These are phyloP conservation scores for Yarrowia osloensis DNA, from an alignment of 805 yeast species.

Conservation along the genomic window DNA sequence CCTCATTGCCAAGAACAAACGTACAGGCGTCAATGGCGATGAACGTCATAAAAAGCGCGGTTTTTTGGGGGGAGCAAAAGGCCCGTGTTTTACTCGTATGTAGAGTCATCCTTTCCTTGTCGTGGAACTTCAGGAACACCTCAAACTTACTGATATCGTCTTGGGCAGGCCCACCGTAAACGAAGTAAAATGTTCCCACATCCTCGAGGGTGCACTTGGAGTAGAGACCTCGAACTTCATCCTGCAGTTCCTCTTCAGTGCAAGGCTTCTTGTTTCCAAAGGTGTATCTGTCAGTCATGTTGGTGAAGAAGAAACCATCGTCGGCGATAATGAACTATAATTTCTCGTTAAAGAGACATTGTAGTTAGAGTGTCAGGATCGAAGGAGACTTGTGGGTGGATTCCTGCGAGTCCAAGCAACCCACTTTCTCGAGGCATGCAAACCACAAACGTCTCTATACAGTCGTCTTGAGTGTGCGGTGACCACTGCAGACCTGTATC, in stretches of 20 bases:
- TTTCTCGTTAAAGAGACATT: too few species aligned
- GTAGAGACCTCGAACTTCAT: too few species aligned
- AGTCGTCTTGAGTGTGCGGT: slow-evolving; percentile 75
- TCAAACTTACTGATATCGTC: too few species aligned
- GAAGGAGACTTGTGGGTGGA: slow-evolving; percentile 43
- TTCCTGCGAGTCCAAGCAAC: slow-evolving; percentile 62
- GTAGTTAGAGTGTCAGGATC: slow-evolving; percentile 20
- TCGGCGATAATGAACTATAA: too few species aligned
- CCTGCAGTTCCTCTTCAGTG: too few species aligned
- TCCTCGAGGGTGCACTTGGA: background rate
- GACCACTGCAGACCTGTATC: slow-evolving; percentile 47
- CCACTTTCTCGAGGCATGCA: slow-evolving; percentile 52
- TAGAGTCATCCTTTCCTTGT: too few species aligned
- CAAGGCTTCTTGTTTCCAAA: too few species aligned
- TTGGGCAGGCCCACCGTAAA: background rate
- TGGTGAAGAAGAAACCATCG: too few species aligned
- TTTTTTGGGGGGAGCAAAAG: too few species aligned
- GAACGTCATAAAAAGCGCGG: too few species aligned
- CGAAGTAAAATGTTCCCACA: background rate
- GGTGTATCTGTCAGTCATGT: too few species aligned
- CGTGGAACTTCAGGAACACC: background rate
- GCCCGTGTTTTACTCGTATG: too few species aligned
- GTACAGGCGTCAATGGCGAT: background rate
- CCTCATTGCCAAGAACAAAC: background rate
- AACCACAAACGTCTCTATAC: slow-evolving; percentile 65